phyloP scores from a whole-genome alignment of 176 grass and related monocot species.

The Metroxylon sagu region DNA sequence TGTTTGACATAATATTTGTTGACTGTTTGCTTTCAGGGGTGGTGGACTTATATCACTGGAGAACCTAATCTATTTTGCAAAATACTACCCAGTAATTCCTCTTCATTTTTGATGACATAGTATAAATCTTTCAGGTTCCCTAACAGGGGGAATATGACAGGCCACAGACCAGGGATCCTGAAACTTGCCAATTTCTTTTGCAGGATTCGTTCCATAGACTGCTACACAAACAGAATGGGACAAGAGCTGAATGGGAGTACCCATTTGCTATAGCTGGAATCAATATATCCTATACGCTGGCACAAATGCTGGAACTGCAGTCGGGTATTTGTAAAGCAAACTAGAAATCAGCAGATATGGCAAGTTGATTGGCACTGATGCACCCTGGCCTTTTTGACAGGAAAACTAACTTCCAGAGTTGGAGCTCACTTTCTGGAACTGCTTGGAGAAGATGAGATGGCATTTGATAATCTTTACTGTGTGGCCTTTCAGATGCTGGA shows the following conservation, averaged over 20 bases:
- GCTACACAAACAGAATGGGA: slow-evolving; percentile 69
- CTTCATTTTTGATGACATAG: too few species aligned
- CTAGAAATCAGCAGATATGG: too few species aligned
- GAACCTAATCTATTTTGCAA: slow-evolving; percentile 36
- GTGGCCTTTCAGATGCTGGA: slow-evolving; percentile 72
- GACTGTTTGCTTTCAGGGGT: slow-evolving; percentile 38
- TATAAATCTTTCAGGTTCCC: too few species aligned
- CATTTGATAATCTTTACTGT: slow-evolving; percentile 83
- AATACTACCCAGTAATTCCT: slow-evolving; percentile 57
- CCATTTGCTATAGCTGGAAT: slow-evolving; percentile 93
- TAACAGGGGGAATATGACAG: too few species aligned
- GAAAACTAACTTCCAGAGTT: slow-evolving; percentile 42
- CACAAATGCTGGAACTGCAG: slow-evolving; percentile 84
- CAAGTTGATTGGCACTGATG: too few species aligned
- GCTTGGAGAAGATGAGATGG: slow-evolving; percentile 53
- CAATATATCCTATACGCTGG: slow-evolving; percentile 88
- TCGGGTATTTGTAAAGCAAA: slow-evolving; percentile 32
- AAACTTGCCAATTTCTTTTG: background rate
- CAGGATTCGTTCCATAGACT: slow-evolving; percentile 69
- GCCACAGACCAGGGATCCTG: too few species aligned
- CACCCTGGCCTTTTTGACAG: slow-evolving; percentile 20
- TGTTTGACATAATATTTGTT: slow-evolving; percentile 15
- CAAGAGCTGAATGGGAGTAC: slow-evolving; percentile 88
- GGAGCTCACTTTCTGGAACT: slow-evolving; percentile 49
- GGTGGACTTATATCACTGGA: slow-evolving; percentile 78